Evolutionary conservation across 257 asterid species (phyloP), one percentile per base, ranked within the genome.

Genomic region (Solanum corneliomulleri): DNA sequence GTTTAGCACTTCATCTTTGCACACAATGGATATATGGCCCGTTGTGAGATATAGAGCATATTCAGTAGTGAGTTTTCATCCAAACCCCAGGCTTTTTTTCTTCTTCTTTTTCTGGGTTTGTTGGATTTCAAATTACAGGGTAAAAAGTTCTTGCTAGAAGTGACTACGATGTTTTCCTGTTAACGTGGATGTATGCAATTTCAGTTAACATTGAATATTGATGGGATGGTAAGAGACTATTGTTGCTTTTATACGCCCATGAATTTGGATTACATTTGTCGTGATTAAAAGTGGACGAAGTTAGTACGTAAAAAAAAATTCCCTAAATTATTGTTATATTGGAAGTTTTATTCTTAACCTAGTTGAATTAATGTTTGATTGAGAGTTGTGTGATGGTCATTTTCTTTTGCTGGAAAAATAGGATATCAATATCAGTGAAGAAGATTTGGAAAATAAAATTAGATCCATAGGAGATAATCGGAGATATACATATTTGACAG

Each of bases 21-120:
- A 20, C 86, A 35, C 74, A 58, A 83, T 83, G 39, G 39, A 49
- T 15, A 81, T 69, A n/a, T 42, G 72, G 84, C 44, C 66, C 9
- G 20, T 66, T 86, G 82, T 87, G 78, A 45, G 76, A 74, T 88
- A 88, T 89, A 90, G 92, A 92, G 93, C 85, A 86, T 80, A 84
- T 58, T 62, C 60, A 83, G 72, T 83, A 3, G 74, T 52, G 91
- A 86, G 92, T 90, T 89, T 89, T 71, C 86, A 86, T 86, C 82
- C 87, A 69, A 76, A 69, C 23, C 74, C 37, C n/a, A 72, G 89
- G 68, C 85, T 16, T 80, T 80, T 80, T 76, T 80, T 47, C 68
- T 25, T 27, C 44, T 89, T 86, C 33, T 87, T 47, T 81, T 89
- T 74, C 87, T 88, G 52, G 87, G 86, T 78, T 86, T 29, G 41